Evolutionary conservation across 2,329 filamentous ascomycete species (phyloP), one percentile per base, ranked within the genome.

Genomic region (Aureobasidium leucospermi): DNA sequence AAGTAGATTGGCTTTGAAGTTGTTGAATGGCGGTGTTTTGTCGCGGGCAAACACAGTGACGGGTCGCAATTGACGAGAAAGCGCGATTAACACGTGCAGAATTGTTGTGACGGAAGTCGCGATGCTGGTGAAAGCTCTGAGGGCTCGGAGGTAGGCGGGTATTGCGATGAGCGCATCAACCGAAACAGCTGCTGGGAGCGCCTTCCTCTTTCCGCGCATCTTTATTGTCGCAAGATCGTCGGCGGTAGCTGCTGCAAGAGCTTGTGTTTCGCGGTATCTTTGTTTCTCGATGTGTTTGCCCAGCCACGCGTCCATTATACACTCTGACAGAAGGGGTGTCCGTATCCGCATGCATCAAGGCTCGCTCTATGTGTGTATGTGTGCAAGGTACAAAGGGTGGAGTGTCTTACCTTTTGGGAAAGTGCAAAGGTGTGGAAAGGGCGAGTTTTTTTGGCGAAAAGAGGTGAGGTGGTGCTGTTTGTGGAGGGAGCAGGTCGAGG

Each of bases 331-430:
- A 31, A 55, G 51, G 51, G 51, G 39, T 23, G 10, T 55, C 13
- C 39, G 39, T 55, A 29, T 45, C 32, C 51, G 39, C 51, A 43
- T 15, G 51, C 10, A 45, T 34, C 39, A 41, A 43, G 51, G 39
- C 39, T 45, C 51, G 39, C 43, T 32, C 15, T 32, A 10, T 32
- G 28, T 41, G 13, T 32, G n/a, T 32, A 41, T 41, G 36, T 52
- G 23, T 8, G 38, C 36, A 43, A 36, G 51, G 51, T 55, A n/a
- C n/a, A 34, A 28, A 43, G 9, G 16, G 36, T 32, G n/a, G 51
- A 29, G n/a, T 28, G 16, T 46, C 53, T 57, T 57, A 57, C 53
- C 53, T 57, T 57, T 57, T n/a, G 53, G n/a, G 16, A 46, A 48
- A 46, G 53, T 23, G 53, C 9, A 29, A 38, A 29, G 53, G 53